Evolutionary conservation across 2,329 filamentous ascomycete genomes (phyloP).

Genomic region (Knoxdaviesia proteae): DNA sequence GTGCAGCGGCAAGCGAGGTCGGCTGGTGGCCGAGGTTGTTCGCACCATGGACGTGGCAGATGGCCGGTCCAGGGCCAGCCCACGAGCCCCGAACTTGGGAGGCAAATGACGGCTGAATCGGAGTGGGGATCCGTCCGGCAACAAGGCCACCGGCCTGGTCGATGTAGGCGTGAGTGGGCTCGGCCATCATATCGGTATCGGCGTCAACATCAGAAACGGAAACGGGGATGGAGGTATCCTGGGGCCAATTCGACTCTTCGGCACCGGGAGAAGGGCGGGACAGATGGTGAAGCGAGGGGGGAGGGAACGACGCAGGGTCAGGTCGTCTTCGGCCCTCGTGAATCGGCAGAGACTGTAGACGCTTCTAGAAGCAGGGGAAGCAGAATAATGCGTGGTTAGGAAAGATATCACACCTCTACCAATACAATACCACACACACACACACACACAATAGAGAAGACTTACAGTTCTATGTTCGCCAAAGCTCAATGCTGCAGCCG

Average conservation of each 20-base stretch:
- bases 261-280: too few relatives aligned
- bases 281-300: slow-evolving; percentile 1
- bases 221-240: too few relatives aligned
- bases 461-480: slow-evolving; percentile 5
- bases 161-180: slow-evolving; percentile 8
- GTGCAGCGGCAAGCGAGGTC: slow-evolving; percentile 8
- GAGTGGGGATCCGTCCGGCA: slow-evolving; percentile 32
- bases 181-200: slow-evolving; percentile 31
- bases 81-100: slow-evolving; percentile 14
- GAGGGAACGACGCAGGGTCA: neutral
- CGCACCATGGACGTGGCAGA: neutral
- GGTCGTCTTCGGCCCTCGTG: neutral
- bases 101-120: slow-evolving; percentile 36
- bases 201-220: slow-evolving; percentile 9
- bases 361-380: slow-evolving; percentile 1
- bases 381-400: neutral
- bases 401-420: neutral
- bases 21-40: slow-evolving; percentile 3
- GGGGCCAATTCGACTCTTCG: too few relatives aligned
- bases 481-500: slow-evolving; percentile 3
- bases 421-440: neutral
- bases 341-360: slow-evolving; percentile 3
- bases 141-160: slow-evolving; percentile 6
- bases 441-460: neutral
- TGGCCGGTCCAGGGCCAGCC: slow-evolving; percentile 22